Percentiles rank a stretch among this genome's conserved stretches.
Conservation (phyloP, 2,329 filamentous ascomycete species). For the Penicillium sp. region DNA sequence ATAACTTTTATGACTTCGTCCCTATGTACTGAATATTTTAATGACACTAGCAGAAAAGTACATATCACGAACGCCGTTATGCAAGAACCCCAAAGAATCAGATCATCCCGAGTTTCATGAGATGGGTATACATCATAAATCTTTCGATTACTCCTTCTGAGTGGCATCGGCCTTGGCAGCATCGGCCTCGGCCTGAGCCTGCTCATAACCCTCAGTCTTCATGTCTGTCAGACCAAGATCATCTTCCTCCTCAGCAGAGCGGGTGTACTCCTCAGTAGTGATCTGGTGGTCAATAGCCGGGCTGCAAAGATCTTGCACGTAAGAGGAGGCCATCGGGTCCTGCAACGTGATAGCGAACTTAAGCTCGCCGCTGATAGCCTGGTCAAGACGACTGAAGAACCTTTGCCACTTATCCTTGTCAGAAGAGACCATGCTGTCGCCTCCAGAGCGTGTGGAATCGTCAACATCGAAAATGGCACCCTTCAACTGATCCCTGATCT, state of each 20-base stretch:
- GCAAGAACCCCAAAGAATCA: conserved; percentile 14
- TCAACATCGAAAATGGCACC: conserved; percentile 80
- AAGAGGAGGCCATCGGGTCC: conserved; percentile 89
- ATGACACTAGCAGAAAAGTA: conserved; percentile 19
- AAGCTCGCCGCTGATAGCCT: conserved; percentile 74
- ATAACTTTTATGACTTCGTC: conserved; percentile 12
- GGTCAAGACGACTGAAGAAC: conserved; percentile 76
- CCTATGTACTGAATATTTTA: conserved; percentile 23
- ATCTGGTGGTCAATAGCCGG: conserved; percentile 84
- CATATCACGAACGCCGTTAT: conserved; percentile 26
- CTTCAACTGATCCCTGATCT: conserved; percentile 86
- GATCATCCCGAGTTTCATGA: conserved; percentile 23
- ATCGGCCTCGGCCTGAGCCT: conserved; percentile 50
- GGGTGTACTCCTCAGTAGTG: conserved; percentile 74
- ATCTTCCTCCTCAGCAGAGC: conserved; percentile 90
- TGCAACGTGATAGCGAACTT: conserved; percentile 80
- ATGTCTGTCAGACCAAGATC: conserved; percentile 89
- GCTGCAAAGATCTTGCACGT: conserved; percentile 80
- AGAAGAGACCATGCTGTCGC: conserved; percentile 69
- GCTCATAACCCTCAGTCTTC: conserved; percentile 83
- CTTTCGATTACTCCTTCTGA: conserved; percentile 25
- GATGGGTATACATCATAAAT: conserved; percentile 18
- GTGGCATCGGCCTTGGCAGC: conserved; percentile 9
- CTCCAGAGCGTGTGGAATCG: conserved; percentile 57
- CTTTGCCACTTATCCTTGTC: conserved; percentile 71